Evolutionary conservation across 345 rosid species (phyloP), one percentile per base, ranked within the genome.

Genomic region (Cardiospermum halicacabum): DNA sequence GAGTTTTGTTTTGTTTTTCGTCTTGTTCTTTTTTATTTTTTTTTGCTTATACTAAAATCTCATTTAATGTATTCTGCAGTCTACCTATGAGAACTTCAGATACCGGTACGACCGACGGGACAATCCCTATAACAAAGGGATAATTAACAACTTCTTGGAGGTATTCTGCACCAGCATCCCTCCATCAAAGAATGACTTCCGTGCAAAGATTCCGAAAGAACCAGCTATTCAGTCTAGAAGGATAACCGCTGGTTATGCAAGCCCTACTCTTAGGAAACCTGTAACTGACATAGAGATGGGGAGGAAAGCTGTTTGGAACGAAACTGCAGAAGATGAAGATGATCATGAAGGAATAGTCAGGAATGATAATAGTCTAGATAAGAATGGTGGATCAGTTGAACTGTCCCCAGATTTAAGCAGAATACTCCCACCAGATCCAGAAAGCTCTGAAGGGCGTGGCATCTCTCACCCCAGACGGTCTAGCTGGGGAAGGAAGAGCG

Each of bases 31-130:
- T n/a, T n/a, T n/a, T n/a, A n/a, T n/a, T n/a, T n/a, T n/a, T 32
- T 40, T 57, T 28, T 48, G 49, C 30, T 19, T 50, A 6, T 54
- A 65, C 39, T 53, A 51, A 37, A n/a, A 31, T 48, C 28, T 31
- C 53, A 19, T 66, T 56, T 26, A 32, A n/a, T 67, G 40, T 77
- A 50, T 45, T 68, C 57, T 69, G 82, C 96, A 94, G 99, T 89
- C 97, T 28, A 94, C 99, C 0, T 87, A 94, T 31, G 99, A 94
- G 65, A 94, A 91, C 74, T 89, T 89, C 62, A 89, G 93, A 78
- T 81, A 78, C 64, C 89, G 83, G 25, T 89, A 89, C 66, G 91
- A 84, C 51, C 70, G 78, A 31, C 84, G 54, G 8, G 69, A 70
- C 62, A 94, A 89, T 77, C 97, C 99, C 2, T 94, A 73, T 67